Evolutionary conservation across 2,329 filamentous ascomycete species (phyloP).

Genomic region (Fusarium virguliforme): DNA sequence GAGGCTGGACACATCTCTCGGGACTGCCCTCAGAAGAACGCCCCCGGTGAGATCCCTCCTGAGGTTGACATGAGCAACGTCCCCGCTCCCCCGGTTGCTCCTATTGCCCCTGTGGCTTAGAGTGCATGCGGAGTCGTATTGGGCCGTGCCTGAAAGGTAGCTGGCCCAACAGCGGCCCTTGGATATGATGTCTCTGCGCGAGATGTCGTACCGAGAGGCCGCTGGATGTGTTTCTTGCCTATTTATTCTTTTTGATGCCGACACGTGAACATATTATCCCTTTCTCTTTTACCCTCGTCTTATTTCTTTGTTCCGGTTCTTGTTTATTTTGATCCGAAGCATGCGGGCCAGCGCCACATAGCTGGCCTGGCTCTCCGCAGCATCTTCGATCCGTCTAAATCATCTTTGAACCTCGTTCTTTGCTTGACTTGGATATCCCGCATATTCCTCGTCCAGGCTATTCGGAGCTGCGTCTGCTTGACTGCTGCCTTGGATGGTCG

Average conservation of each 20-base stretch:
- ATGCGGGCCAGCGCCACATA: constrained; percentile 52
- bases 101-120: constrained; percentile 61
- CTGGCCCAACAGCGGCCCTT: constrained; percentile 32
- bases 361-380: constrained; percentile 48
- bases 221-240: constrained; percentile 45
- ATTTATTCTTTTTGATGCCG: constrained; percentile 51
- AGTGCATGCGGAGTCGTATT: constrained; percentile 32
- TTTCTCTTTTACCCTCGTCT: constrained; percentile 43
- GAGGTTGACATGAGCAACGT: constrained; percentile 63
- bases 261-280: constrained; percentile 51
- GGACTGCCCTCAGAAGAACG: constrained; percentile 86
- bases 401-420: constrained; percentile 49
- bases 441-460: constrained; percentile 25
- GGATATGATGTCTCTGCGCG: constrained; percentile 22
- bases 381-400: constrained; percentile 53
- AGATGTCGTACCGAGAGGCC: constrained; percentile 26
- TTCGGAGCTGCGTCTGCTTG: not conserved
- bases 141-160: constrained; percentile 15
- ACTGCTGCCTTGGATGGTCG: constrained; percentile 3
- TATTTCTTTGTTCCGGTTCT: constrained; percentile 54
- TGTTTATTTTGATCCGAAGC: constrained; percentile 53
- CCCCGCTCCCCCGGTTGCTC: constrained; percentile 63
- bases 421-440: constrained; percentile 39
- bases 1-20: constrained; percentile 96
- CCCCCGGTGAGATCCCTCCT: constrained; percentile 63